Evolutionary conservation across 495 filamentous ascomycete species (phyloP).

Genomic region (Aspergillus coremiiformis): DNA sequence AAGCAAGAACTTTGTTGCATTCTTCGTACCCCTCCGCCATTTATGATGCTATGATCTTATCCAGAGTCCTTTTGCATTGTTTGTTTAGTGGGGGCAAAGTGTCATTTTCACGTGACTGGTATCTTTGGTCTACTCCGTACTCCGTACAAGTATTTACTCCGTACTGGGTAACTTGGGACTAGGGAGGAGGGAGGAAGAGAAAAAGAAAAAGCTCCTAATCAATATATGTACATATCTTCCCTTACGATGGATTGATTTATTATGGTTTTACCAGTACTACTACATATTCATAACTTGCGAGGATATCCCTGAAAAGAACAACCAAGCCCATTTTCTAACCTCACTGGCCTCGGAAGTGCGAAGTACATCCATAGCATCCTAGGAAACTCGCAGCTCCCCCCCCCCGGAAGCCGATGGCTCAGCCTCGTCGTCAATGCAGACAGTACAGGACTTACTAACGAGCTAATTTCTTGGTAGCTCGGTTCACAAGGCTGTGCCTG

Average conservation of each 20-base stretch:
- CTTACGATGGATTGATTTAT: too few species aligned
- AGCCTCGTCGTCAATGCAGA: not conserved
- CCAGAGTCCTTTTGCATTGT: conserved; percentile 14
- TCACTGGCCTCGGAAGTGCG: not conserved
- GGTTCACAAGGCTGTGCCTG: not conserved
- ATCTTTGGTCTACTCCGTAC: not conserved
- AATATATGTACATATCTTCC: too few species aligned
- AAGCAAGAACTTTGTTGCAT: not conserved
- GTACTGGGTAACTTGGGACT: too few species aligned
- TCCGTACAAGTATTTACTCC: too few species aligned
- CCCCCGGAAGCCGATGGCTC: not conserved
- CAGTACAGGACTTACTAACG: not conserved
- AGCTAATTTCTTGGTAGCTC: not conserved
- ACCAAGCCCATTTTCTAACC: not conserved
- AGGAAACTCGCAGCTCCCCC: not conserved
- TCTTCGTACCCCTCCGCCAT: conserved; percentile 8
- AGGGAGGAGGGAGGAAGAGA: too few species aligned
- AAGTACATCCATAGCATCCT: not conserved
- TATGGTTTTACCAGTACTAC: not conserved
- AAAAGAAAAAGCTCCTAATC: too few species aligned
- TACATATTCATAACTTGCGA: not conserved
- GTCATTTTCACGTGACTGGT: not conserved
- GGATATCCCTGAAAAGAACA: not conserved
- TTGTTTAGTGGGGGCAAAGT: conserved; percentile 7
- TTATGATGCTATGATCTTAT: conserved; percentile 13